These are phyloP conservation scores for Carex cristatella DNA, from an alignment of 176 grass and related monocot species.

Conservation along the genomic window DNA sequence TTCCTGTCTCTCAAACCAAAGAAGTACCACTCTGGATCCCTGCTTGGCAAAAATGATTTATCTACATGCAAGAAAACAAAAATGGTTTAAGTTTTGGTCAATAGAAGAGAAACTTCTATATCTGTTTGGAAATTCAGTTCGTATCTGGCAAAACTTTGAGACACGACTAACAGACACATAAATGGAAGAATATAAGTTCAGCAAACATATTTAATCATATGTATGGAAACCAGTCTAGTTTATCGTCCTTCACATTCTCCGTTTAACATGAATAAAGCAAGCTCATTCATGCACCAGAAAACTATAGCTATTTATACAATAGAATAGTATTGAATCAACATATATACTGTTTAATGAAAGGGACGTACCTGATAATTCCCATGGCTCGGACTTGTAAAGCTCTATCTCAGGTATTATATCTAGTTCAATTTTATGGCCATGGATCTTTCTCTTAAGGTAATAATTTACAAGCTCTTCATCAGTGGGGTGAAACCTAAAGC, in stretches of 20 bases:
- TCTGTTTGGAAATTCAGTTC: background rate
- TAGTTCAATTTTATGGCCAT: constrained; percentile 82
- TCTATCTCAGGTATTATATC: constrained; percentile 96
- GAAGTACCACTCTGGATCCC: constrained; percentile 98
- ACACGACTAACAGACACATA: background rate
- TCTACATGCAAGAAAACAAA: constrained; percentile 46
- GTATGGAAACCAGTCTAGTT: too few relatives aligned
- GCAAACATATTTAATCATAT: background rate
- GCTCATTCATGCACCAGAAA: background rate
- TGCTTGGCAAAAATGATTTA: constrained; percentile 90
- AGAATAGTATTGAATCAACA: background rate
- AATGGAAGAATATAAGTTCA: background rate
- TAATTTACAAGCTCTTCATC: constrained; percentile 98
- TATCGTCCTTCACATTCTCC: background rate
- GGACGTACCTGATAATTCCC: constrained; percentile 75
- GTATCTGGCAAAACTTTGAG: background rate
- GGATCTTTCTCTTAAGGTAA: constrained; percentile 98
- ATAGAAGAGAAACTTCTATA: background rate
- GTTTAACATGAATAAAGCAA: background rate
- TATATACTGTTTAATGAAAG: background rate
- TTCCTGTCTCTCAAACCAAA: constrained; percentile 87
- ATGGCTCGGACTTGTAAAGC: constrained; percentile 96
- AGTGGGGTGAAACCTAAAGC: constrained; percentile 96
- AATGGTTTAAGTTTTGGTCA: background rate
- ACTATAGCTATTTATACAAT: background rate